These are phyloP conservation scores for Petunia secreta DNA, from an alignment of 257 asterid genomes.

Conservation along the genomic window DNA sequence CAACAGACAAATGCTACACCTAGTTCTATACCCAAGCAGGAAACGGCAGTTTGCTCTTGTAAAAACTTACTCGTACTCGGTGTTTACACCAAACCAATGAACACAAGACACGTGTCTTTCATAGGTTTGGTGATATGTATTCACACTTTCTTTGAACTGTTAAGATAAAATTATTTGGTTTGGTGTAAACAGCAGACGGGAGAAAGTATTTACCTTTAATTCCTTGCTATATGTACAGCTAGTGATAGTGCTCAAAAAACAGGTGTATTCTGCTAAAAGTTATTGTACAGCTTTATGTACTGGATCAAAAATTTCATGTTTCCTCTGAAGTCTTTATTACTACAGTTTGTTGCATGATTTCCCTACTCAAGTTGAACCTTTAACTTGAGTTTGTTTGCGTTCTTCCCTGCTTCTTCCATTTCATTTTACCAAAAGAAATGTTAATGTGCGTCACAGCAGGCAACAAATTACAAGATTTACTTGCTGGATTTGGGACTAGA, in stretches of 20 bases:
- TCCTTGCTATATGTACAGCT: neutral
- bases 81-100: too few species aligned
- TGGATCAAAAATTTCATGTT: neutral
- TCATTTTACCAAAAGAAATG: neutral
- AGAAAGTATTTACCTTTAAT: too few species aligned
- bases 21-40: constrained; percentile 20
- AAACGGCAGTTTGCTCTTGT: neutral
- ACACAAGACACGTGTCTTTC: too few species aligned
- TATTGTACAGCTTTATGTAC: constrained; percentile 37
- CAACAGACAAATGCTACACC: constrained; percentile 61
- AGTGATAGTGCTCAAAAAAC: constrained; percentile 1
- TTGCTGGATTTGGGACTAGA: too few species aligned
- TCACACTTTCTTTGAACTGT: too few species aligned
- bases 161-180: too few species aligned
- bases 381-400: neutral
- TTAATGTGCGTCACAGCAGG: too few species aligned
- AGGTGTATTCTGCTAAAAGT: neutral
- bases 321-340: neutral
- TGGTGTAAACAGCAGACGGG: too few species aligned
- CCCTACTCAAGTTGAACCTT: constrained; percentile 6
- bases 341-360: neutral
- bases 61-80: too few species aligned
- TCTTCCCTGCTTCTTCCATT: neutral
- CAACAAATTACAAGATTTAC: too few species aligned
- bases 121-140: too few species aligned